phyloP scores from a whole-genome alignment of 1,284 basidiomycete genomes.

The Retiboletus flavoniger region DNA sequence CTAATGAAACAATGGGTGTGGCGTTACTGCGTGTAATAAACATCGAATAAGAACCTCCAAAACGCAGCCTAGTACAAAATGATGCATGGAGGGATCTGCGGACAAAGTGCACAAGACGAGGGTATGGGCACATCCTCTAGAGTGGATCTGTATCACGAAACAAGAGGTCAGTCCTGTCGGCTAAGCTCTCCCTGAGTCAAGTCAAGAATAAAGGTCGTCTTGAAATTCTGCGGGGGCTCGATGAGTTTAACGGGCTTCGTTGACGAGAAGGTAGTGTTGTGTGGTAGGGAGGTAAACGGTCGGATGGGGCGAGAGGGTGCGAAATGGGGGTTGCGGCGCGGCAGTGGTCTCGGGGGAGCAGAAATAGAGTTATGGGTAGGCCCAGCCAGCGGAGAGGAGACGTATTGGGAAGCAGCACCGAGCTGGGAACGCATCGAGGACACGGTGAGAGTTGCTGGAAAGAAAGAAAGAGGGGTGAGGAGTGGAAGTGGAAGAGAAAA shows the following conservation, averaged over 20 bases:
- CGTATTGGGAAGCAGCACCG: conserved; percentile 36
- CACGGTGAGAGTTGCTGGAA: conserved; percentile 37
- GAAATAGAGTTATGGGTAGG: conserved; percentile 31
- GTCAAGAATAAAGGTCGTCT: conserved; percentile 67
- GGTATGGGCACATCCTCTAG: not conserved
- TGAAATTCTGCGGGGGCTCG: conserved; percentile 69
- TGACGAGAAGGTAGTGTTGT: conserved; percentile 16
- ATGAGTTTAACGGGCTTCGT: conserved; percentile 65
- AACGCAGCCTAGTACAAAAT: not conserved
- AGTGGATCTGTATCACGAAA: not conserved
- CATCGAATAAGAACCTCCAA: conserved; percentile 23
- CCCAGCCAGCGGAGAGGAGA: conserved; percentile 63
- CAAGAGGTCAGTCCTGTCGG: conserved; percentile 53
- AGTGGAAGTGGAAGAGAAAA: no score
- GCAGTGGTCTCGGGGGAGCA: conserved; percentile 33
- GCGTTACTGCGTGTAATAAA: conserved; percentile 17
- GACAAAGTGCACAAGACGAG: not conserved
- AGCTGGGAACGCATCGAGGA: conserved; percentile 32
- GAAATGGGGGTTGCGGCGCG: conserved; percentile 52
- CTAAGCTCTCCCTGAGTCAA: conserved; percentile 79
- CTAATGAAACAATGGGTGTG: conserved; percentile 22
- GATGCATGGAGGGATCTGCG: not conserved
- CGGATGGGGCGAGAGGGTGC: conserved; percentile 69
- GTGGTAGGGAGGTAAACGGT: conserved; percentile 66
- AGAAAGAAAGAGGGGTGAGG: conserved; percentile 9